Evolutionary conservation across 2,329 filamentous ascomycete species (phyloP).

Genomic region (Phoma sp.): DNA sequence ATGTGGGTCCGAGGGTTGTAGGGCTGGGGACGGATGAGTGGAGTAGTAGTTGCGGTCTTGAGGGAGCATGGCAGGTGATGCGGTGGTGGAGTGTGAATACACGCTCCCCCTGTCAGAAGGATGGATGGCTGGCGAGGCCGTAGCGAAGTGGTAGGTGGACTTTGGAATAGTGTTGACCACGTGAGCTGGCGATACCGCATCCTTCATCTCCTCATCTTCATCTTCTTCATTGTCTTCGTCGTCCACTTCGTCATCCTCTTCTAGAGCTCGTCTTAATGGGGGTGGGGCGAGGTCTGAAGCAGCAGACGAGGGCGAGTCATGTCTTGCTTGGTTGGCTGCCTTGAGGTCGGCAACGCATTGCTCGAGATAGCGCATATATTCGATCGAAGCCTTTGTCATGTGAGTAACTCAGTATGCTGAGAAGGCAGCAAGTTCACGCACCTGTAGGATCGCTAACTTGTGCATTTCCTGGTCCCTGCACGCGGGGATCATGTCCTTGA

Average conservation of each 20-base stretch:
- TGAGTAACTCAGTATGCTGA: neutral
- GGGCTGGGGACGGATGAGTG: slow-evolving; percentile 50
- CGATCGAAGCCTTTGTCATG: slow-evolving; percentile 81
- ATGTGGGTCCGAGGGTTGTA: slow-evolving; percentile 54
- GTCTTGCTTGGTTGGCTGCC: slow-evolving; percentile 40
- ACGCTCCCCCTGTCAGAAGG: slow-evolving; percentile 47
- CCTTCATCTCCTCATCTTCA: slow-evolving; percentile 55
- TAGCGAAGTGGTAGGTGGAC: slow-evolving; percentile 36
- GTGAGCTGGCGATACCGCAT: slow-evolving; percentile 42
- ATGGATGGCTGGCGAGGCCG: slow-evolving; percentile 45
- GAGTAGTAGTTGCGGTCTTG: slow-evolving; percentile 55
- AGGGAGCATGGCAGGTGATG: slow-evolving; percentile 50
- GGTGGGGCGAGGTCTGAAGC: slow-evolving; percentile 37
- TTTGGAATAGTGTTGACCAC: slow-evolving; percentile 15
- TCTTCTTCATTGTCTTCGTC: slow-evolving; percentile 56
- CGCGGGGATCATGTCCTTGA: slow-evolving; percentile 95
- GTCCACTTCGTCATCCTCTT: slow-evolving; percentile 46
- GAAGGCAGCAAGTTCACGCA: slow-evolving; percentile 48
- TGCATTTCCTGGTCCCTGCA: slow-evolving; percentile 97
- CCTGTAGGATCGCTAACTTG: slow-evolving; percentile 93
- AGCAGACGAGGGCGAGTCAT: slow-evolving; percentile 34
- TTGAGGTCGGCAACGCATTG: slow-evolving; percentile 85
- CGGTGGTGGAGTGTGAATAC: slow-evolving; percentile 45
- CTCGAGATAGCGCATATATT: slow-evolving; percentile 93
- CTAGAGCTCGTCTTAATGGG: slow-evolving; percentile 15